phyloP scores from a whole-genome alignment of 495 filamentous ascomycete genomes.

The Penicillium ochrochloron region DNA sequence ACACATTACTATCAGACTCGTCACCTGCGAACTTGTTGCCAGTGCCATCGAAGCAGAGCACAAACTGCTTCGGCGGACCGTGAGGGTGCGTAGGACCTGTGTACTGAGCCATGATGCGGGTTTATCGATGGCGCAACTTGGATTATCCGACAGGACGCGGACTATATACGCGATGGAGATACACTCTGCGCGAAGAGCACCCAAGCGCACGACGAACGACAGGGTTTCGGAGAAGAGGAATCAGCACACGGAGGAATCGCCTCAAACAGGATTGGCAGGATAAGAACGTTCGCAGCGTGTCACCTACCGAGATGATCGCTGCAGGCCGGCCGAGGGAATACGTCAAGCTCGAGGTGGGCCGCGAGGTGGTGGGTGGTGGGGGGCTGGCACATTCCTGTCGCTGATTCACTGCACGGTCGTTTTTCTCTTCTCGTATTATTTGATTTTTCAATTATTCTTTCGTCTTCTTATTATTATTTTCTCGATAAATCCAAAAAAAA shows the following conservation, averaged over 20 bases:
- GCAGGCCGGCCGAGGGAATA: slow-evolving; percentile 29
- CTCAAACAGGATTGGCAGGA: slow-evolving; percentile 15
- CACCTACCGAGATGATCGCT: slow-evolving; percentile 32
- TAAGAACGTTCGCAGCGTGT: slow-evolving; percentile 21
- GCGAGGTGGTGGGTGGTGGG: slow-evolving; percentile 9
- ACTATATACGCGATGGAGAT: slow-evolving; percentile 16
- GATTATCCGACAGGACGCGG: slow-evolving; percentile 1
- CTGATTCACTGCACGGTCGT: neutral
- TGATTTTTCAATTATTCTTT: neutral
- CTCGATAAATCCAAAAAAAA: neutral
- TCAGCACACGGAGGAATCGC: slow-evolving; percentile 9
- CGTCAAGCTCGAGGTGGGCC: slow-evolving; percentile 31
- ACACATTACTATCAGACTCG: slow-evolving; percentile 82
- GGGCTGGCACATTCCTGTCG: slow-evolving; percentile 9
- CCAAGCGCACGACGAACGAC: slow-evolving; percentile 5
- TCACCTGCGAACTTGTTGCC: slow-evolving; percentile 86
- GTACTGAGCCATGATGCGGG: slow-evolving; percentile 21
- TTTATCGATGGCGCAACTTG: neutral
- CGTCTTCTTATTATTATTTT: neutral
- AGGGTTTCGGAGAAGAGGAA: slow-evolving; percentile 13
- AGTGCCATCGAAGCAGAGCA: slow-evolving; percentile 89
- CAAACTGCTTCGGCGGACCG: slow-evolving; percentile 56
- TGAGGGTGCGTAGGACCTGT: slow-evolving; percentile 9
- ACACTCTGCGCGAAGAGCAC: neutral
- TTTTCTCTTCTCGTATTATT: slow-evolving; percentile 1